Evolutionary conservation across 139 green algal genomes (phyloP), one percentile per base, ranked within the genome.

Genomic region (Coelastrella sp.): DNA sequence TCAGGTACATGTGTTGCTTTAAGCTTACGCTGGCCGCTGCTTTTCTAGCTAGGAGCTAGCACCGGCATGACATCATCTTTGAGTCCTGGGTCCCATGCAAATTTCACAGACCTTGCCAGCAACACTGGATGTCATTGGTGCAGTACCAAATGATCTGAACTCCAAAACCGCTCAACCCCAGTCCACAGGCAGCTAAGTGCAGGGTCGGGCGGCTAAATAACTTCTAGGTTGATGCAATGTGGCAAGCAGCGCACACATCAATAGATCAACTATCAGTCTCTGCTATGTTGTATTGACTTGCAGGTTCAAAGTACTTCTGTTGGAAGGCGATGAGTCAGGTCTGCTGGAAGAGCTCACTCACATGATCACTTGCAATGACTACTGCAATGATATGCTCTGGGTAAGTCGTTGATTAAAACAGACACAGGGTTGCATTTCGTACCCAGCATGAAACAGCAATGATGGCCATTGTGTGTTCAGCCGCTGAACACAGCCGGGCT

Each of bases 301-400:
- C 6, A 76, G 83, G 19, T 79, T 88, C 83, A 88, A 88, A 60
- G 64, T 88, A 47, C 66, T 88, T 65, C 83, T 88, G 77, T 54
- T 83, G 47, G 54, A 88, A 22, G 66, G 83, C 47, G 47, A 80
- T 61, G 64, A 80, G 17, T 11, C 5, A 3, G 83, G 65, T 8
- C 22, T 87, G 65, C 5, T 88, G 66, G 14, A 66, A 16, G 83
- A 79, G 54, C 47, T 88, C n/a, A 20, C 11, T 16, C 65, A 56
- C 66, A 66, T 88, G 83, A 54, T 59, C 16, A 5, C 7, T 20
- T 88, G 83, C 66, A 65, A 14, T 22, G 83, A 88, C 66, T 88
- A 80, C 83, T 57, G 54, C 17, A 60, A 47, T 16, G 32, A 68
- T 47, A 88, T 88, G 83, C 83, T 88, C 5, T 57, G 16, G 66